Evolutionary conservation across 352 stramenopile species (phyloP), one percentile per base, ranked within the genome.

Genomic region (Pythium phragmiticola): DNA sequence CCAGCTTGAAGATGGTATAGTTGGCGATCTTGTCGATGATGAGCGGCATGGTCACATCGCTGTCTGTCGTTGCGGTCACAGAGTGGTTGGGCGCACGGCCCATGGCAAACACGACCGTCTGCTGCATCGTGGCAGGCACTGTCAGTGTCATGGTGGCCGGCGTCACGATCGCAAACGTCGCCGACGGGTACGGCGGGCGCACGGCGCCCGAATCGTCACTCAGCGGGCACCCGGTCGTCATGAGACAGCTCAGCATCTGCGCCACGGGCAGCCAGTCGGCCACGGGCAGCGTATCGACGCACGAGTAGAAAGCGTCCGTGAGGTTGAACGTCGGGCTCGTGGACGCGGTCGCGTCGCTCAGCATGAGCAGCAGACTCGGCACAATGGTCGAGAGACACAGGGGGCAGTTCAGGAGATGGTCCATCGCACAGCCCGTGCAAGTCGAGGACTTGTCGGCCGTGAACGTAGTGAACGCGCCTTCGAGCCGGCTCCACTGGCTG

Each of bases 251-350:
- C 19, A 66, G 33, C 52, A 61, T 56, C 2, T 39, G 39, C 1
- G 60, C 60, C 2, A 66, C 36, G 7, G 60, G 51, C 3, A 61
- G 13, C 60, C 60, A 66, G 3, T 66, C 60, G 6, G n/a, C 16
- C 7, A 14, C 11, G 9, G 42, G 34, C 1, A 66, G 7, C 7
- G 51, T 60, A 26, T 60, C 60, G 7, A 66, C 50, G 17, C 16
- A 33, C 16, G 42, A 57, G 36, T 66, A 66, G 33, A 66, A 66
- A 7, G 43, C 16, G 16, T 33, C 37, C 3, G 60, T 61, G 51
- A 68, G 37, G 37, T 68, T 58, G 43, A 63, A 36, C 0, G 19
- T 57, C 21, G 51, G 14, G 13, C 52, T 13, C 4, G 21, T 5
- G 2, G n/a, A 14, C 6, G 8, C 13, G 9, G 19, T 37, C 3